Base-by-base conservation (phyloP, 2,329 filamentous ascomycete genomes). In the Alternaria alternata region DNA sequence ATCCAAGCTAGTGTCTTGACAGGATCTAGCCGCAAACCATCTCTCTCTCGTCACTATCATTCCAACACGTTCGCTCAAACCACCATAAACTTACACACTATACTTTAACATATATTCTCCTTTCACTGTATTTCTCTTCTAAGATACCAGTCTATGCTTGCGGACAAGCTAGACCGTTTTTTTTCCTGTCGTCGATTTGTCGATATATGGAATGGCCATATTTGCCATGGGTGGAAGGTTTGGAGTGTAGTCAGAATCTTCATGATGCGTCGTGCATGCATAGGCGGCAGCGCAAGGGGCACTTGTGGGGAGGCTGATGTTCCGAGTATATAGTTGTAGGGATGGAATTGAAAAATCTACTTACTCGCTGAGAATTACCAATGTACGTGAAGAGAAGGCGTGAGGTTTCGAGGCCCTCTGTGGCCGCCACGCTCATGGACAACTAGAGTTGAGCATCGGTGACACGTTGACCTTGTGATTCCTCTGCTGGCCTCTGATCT, bases 131-230 rank as follows among this genome's bases (percentile, higher is more conserved):
- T 75, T 75, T 78, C 73, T 48, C 65, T 79, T 79, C 76, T 76
- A 78, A 78, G 77, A 79, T 79, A 79, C 77, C 77, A 77, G 76
- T 77, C 75, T 72, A 66, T 61, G 75, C 67, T 65, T 69, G 62
- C 57, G 54, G 59, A 67, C 54, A 68, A 64, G 73, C 73, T 67
- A 68, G 75, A 75, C 70, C 70, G 73, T 75, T 76, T 76, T 68
- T 67, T 62, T 52, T 71, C 20, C 18, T 41, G 61, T 66, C 43
- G 54, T 61, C 54, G 32, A 57, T 57, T 34, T 73, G 65, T 66
- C 49, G 67, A 65, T 67, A 46, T 62, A 54, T 55, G 54, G 30
- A 52, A 54, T 62, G 70, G 54, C 56, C 28, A 54, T 57, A 53
- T 51, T 54, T 58, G 54, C 61, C 55, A 57, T 57, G 53, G 56